These are phyloP conservation scores for Fulvia fulva DNA, from an alignment of 2,329 filamentous ascomycete species.

Conservation along the genomic window DNA sequence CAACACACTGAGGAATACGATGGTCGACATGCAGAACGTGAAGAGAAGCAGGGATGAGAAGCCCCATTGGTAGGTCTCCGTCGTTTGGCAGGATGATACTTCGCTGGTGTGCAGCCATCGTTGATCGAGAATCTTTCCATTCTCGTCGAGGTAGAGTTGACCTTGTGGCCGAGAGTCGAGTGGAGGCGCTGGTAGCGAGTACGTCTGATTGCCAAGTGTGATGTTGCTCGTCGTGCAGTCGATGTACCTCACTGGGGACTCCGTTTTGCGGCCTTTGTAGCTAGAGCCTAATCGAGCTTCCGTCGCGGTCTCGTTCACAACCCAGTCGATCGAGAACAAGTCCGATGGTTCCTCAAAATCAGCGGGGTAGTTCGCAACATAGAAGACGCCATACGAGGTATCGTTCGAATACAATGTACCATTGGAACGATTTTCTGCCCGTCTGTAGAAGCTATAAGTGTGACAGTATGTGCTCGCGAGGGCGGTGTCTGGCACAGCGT, in stretches of 20 bases:
- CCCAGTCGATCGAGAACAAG: conserved; percentile 2
- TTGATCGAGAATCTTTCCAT: background rate
- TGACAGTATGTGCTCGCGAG: background rate
- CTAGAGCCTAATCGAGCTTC: background rate
- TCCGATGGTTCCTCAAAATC: background rate
- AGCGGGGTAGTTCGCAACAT: background rate
- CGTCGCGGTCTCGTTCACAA: background rate
- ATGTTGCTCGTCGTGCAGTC: conserved; percentile 6
- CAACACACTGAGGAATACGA: conserved; percentile 2
- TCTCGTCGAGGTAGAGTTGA: background rate
- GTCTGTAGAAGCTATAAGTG: too few relatives aligned
- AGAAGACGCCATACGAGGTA: background rate
- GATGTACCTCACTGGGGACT: background rate
- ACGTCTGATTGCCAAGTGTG: conserved; percentile 1
- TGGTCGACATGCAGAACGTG: conserved; percentile 13
- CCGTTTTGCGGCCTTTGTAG: background rate
- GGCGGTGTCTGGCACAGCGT: background rate
- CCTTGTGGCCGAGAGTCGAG: background rate
- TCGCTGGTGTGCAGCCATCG: background rate
- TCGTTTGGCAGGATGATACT: conserved; percentile 5
- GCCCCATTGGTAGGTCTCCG: conserved; percentile 12
- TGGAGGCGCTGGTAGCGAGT: background rate
- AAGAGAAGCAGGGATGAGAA: conserved; percentile 18
- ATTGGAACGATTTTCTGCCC: background rate
- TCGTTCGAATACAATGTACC: conserved; percentile 1